These are phyloP conservation scores for Colletotrichum acutatum DNA, from an alignment of 2,329 filamentous ascomycete genomes.

Conservation along the genomic window DNA sequence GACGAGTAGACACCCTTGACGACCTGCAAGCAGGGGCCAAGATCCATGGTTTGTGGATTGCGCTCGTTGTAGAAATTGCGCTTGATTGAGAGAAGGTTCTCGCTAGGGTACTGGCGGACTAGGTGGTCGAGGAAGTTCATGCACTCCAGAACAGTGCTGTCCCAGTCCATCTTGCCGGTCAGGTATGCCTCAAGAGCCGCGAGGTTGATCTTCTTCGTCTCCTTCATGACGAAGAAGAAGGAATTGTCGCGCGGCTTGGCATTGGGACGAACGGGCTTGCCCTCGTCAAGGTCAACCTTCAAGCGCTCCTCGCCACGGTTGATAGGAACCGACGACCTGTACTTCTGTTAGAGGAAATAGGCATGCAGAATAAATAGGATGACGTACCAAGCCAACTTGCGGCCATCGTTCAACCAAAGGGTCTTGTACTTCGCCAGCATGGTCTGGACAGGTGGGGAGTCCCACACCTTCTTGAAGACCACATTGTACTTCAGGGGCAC, in stretches of 20 bases:
- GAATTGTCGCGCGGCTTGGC: constrained; percentile 52
- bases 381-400: constrained; percentile 84
- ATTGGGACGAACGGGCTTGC: constrained; percentile 55
- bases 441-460: constrained; percentile 68
- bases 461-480: constrained; percentile 82
- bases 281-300: constrained; percentile 78
- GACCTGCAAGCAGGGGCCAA: constrained; percentile 75
- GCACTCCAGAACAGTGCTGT: constrained; percentile 77
- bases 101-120: constrained; percentile 81
- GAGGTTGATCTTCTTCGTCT: constrained; percentile 77
- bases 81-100: constrained; percentile 77
- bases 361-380: not conserved
- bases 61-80: constrained; percentile 80
- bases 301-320: constrained; percentile 64
- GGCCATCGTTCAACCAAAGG: constrained; percentile 82
- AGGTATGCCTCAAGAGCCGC: constrained; percentile 75
- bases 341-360: constrained; percentile 30
- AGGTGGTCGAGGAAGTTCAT: constrained; percentile 94
- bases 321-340: constrained; percentile 51
- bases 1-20: constrained; percentile 92
- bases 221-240: constrained; percentile 71
- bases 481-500: constrained; percentile 70
- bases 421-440: constrained; percentile 59
- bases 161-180: constrained; percentile 66
- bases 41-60: constrained; percentile 57